These are phyloP conservation scores for Astrephomene gubernaculifera DNA, from an alignment of 139 green algal species.

Conservation along the genomic window DNA sequence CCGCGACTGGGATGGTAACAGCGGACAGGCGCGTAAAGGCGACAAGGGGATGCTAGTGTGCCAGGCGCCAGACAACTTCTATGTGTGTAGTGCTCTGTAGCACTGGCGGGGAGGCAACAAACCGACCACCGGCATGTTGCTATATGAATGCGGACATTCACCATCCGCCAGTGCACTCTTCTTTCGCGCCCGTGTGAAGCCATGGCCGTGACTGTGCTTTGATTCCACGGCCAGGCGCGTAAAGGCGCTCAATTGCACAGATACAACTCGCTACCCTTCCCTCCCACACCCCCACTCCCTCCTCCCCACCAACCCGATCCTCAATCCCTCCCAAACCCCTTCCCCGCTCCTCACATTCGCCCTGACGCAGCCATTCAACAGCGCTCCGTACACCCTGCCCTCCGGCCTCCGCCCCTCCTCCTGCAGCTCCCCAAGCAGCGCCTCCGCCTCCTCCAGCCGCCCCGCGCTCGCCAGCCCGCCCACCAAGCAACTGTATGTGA, in stretches of 20 bases:
- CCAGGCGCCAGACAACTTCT: too few relatives aligned
- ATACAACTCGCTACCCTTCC: neutral
- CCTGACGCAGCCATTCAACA: conserved; percentile 36
- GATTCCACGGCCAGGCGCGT: neutral
- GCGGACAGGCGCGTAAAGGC: too few relatives aligned
- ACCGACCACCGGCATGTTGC: too few relatives aligned
- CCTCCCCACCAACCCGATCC: neutral
- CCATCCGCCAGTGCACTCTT: neutral
- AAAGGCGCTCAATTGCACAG: too few relatives aligned
- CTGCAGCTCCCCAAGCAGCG: conserved; percentile 56
- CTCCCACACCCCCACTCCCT: neutral
- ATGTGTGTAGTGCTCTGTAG: too few relatives aligned
- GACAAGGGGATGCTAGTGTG: too few relatives aligned
- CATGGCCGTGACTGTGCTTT: neutral
- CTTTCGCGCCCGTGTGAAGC: conserved; percentile 17
- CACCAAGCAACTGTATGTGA: conserved; percentile 63
- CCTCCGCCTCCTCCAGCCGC: conserved; percentile 27
- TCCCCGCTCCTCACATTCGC: neutral
- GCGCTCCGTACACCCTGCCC: conserved; percentile 26
- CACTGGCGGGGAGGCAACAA: too few relatives aligned
- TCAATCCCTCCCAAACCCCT: neutral
- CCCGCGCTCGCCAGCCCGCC: conserved; percentile 49
- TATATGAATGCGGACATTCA: too few relatives aligned
- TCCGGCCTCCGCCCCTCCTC: conserved; percentile 35
- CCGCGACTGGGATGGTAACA: too few relatives aligned